Percentiles rank a stretch among this genome's conserved stretches.
phyloP scores from a whole-genome alignment of 257 asterid genomes.

The Thymus quinquecostatus region DNA sequence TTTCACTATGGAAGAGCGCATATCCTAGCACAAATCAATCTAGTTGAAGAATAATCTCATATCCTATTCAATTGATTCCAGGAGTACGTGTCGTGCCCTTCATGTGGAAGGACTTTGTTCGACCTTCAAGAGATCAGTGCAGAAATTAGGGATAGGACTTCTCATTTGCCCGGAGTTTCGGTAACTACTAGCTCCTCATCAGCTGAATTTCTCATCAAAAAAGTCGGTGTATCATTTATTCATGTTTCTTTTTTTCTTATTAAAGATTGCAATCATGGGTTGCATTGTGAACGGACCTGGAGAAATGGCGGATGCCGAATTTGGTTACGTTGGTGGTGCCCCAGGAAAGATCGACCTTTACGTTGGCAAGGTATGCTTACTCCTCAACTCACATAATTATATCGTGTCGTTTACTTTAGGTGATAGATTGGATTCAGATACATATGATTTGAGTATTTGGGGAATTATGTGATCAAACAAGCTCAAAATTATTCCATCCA shows the following conservation, averaged over 20 bases:
- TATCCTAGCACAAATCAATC: not conserved
- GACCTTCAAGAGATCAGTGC: conserved; percentile 99
- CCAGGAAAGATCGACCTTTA: conserved; percentile 99
- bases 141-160: conserved; percentile 87
- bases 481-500: no score
- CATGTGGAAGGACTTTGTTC: conserved; percentile 95
- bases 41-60: conserved; percentile 1
- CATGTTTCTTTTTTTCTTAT: conserved; percentile 1
- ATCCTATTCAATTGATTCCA: conserved; percentile 38
- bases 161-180: conserved; percentile 98
- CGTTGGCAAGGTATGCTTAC: conserved; percentile 82
- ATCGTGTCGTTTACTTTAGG: no score
- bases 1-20: conserved; percentile 1
- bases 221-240: not conserved
- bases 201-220: not conserved
- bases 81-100: conserved; percentile 99
- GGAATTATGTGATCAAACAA: no score
- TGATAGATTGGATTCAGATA: no score
- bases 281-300: conserved; percentile 99
- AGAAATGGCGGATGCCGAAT: conserved; percentile 99
- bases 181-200: conserved; percentile 47
- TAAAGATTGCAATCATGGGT: conserved; percentile 98
- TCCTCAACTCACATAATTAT: conserved; percentile 1
- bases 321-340: conserved; percentile 98
- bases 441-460: no score